These are phyloP conservation scores for Phytophthora podocarpi DNA, from an alignment of 352 stramenopile genomes.

Conservation along the genomic window DNA sequence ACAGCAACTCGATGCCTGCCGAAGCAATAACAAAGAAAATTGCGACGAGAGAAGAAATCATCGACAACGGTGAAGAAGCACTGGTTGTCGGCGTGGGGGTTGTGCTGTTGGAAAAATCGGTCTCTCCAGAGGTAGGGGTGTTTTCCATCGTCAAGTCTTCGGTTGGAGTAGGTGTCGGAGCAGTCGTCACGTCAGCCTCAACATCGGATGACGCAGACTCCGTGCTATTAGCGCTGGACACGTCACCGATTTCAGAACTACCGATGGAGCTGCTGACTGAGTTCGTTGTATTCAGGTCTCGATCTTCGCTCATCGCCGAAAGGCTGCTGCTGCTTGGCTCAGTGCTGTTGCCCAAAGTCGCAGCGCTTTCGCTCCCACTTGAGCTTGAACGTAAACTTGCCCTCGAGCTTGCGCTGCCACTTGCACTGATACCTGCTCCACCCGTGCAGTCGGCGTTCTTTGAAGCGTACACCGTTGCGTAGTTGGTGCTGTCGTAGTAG, in stretches of 20 bases:
- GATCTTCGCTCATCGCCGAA: conserved; percentile 15
- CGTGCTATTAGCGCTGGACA: conserved; percentile 1
- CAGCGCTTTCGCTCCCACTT: conserved; percentile 6
- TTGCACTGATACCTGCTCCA: conserved; percentile 10
- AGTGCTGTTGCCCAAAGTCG: not conserved
- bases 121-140: not conserved
- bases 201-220: not conserved
- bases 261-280: conserved; percentile 1
- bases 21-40: not conserved
- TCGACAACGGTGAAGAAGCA: not conserved
- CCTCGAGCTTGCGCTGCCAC: conserved; percentile 2
- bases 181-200: not conserved
- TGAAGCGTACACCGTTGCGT: conserved; percentile 41
- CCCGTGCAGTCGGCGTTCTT: conserved; percentile 56
- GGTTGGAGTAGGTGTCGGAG: conserved; percentile 15
- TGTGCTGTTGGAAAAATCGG: conserved; percentile 20
- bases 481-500: conserved; percentile 75
- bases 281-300: conserved; percentile 12
- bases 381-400: conserved; percentile 7
- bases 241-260: not conserved
- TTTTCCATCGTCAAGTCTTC: conserved; percentile 18
- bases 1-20: conserved; percentile 2
- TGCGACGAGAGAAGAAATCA: not conserved
- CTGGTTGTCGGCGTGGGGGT: conserved; percentile 18
- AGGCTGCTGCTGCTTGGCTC: conserved; percentile 7